Base-by-base conservation (phyloP, 2,329 filamentous ascomycete species). In the Westerdykella ornata region DNA sequence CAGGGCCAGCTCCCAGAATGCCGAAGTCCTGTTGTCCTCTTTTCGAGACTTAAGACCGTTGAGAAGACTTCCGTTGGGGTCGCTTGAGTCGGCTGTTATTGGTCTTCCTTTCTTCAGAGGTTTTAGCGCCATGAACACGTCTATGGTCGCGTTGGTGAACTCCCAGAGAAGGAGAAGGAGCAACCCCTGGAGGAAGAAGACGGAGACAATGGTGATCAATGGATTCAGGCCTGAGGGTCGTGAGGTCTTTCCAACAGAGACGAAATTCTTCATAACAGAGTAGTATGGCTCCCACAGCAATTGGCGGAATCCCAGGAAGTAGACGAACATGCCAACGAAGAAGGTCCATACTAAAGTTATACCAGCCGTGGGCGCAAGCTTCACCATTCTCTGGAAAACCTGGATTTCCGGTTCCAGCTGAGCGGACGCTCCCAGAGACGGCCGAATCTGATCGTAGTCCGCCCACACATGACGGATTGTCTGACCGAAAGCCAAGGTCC, bases 61-160 rank as follows among this genome's bases (percentile, higher is more conserved):
- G 37, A 97, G 65, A 19, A 97, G 72, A 60, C 86, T 95, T 28
- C 88, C 88, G 57, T 95, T 97, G 1, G 90, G 87, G 63, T 96
- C 89, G 59, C 86, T 92, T 13, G 88, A 86, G 51, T 90, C 85
- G 14, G 78, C 77, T 0, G 88, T 95, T 42, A 97, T 76, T 3
- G 89, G 88, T 55, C 82, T 78, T n/a, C 77, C 82, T 51, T 85
- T 85, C 70, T 94, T 95, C 40, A 94, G 62, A 1, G 90, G 90
- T 53, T 85, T 80, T 61, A 84, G 82, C 18, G 82, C 80, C 57
- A 95, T 78, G 63, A 88, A 88, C n/a, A 82, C 68, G 4, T 84
- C 83, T 61, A 96, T 95, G 18, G 85, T 78, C 19, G 77, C 70
- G 59, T 92, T 94, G 31, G 82, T 80, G 17, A 82, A 71, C 43